These are phyloP conservation scores for Eucalyptus leucophloia DNA, from an alignment of 345 rosid genomes.

Conservation along the genomic window DNA sequence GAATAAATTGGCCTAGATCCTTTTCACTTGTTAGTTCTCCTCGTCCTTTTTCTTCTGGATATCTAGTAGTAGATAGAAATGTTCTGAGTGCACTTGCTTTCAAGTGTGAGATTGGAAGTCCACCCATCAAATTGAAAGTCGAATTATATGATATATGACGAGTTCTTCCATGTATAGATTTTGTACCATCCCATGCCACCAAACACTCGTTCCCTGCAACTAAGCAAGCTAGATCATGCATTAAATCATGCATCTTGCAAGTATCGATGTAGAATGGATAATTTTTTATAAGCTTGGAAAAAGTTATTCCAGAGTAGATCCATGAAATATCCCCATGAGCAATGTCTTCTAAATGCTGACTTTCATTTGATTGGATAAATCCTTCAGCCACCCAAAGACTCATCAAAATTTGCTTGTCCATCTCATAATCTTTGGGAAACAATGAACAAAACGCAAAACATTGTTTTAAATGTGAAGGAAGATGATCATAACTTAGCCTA, in stretches of 20 bases:
- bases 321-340: no score
- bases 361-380: fast-evolving
- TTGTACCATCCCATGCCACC: fast-evolving
- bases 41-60: no score
- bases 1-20: fast-evolving
- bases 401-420: fast-evolving
- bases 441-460: no score
- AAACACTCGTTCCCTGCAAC: neutral
- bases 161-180: no score
- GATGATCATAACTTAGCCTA: fast-evolving
- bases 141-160: fast-evolving
- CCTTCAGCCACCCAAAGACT: fast-evolving
- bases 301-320: fast-evolving
- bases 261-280: fast-evolving
- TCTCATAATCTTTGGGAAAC: no score
- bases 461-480: no score
- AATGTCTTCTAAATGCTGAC: no score
- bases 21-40: fast-evolving
- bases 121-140: fast-evolving
- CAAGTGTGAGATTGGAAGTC: fast-evolving
- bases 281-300: fast-evolving
- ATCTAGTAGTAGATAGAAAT: fast-evolving
- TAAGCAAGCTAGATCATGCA: neutral
- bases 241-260: neutral
- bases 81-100: no score